Evolutionary conservation across 179 eudicot species (phyloP).

Genomic region (Carnegiea gigantea): DNA sequence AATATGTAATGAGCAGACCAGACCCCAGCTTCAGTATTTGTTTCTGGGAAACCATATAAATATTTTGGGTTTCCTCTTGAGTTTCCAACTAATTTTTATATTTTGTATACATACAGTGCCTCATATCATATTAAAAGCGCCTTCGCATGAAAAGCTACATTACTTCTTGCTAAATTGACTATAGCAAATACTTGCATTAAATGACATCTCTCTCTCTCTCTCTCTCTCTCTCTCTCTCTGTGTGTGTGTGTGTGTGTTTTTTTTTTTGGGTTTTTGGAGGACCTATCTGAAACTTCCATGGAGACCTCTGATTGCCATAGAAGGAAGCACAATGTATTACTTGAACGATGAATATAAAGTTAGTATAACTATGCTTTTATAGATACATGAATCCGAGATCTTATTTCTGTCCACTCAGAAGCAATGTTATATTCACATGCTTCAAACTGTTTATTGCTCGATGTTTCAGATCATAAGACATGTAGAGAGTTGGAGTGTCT

Average conservation of each 20-base stretch:
- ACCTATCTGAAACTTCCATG: slow-evolving; percentile 91
- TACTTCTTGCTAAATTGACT: neutral
- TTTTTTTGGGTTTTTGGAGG: slow-evolving; percentile 38
- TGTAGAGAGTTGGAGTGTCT: slow-evolving; percentile 81
- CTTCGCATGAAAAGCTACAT: no score
- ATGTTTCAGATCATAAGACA: slow-evolving; percentile 69
- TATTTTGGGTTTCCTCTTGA: neutral
- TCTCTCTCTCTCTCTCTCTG: no score
- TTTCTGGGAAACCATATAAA: neutral
- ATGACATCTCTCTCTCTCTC: no score
- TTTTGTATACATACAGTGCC: no score
- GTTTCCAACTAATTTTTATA: neutral
- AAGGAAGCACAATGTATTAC: slow-evolving; percentile 76
- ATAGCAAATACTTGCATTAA: no score
- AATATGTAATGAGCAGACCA: neutral
- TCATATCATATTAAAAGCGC: no score
- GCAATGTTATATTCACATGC: neutral
- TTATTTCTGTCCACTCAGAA: neutral
- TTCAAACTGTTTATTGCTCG: slow-evolving; percentile 2
- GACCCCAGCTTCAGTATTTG: neutral
- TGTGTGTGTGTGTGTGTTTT: no score
- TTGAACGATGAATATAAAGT: slow-evolving; percentile 56
- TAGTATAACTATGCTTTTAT: slow-evolving; percentile 24
- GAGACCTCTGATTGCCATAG: slow-evolving; percentile 73
- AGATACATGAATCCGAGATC: neutral